These are phyloP conservation scores for Aquilaria malaccensis DNA, from an alignment of 345 rosid genomes.

Conservation along the genomic window DNA sequence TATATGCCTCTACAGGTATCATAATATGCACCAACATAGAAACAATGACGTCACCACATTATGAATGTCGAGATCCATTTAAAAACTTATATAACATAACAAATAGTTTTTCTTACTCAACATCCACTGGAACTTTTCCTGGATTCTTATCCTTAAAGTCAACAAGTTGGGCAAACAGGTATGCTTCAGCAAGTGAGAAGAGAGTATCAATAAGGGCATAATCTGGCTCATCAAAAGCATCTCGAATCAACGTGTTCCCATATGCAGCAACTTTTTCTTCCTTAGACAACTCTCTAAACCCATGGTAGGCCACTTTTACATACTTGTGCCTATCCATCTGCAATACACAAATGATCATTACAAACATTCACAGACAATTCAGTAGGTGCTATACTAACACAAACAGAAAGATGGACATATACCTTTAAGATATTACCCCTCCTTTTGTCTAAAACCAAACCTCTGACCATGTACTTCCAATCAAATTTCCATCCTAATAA, in stretches of 20 bases:
- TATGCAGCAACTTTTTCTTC: conserved; percentile 85
- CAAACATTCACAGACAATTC: conserved; percentile 1
- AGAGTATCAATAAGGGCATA: conserved; percentile 97
- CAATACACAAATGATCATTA: conserved; percentile 12
- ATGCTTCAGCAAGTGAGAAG: conserved; percentile 93
- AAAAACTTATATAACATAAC: neutral
- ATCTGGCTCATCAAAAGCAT: conserved; percentile 93
- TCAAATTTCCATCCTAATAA: conserved; percentile 80
- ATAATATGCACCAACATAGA: too few species aligned
- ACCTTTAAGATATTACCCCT: conserved; percentile 97
- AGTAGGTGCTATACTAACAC: neutral
- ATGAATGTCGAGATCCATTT: neutral
- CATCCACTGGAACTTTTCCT: conserved; percentile 45
- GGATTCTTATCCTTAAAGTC: conserved; percentile 81
- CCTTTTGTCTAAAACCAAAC: conserved; percentile 93
- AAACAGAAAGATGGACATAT: neutral
- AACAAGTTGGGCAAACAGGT: conserved; percentile 95
- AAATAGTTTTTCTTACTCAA: conserved; percentile 48
- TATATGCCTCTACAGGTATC: too few species aligned
- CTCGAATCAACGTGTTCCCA: conserved; percentile 76
- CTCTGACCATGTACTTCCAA: conserved; percentile 96
- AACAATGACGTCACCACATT: neutral
- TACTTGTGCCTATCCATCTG: conserved; percentile 99
- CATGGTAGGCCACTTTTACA: conserved; percentile 97
- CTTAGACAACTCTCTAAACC: conserved; percentile 84